phyloP scores from a whole-genome alignment of 2,329 filamentous ascomycete species.

The Didymellaceae sp. region DNA sequence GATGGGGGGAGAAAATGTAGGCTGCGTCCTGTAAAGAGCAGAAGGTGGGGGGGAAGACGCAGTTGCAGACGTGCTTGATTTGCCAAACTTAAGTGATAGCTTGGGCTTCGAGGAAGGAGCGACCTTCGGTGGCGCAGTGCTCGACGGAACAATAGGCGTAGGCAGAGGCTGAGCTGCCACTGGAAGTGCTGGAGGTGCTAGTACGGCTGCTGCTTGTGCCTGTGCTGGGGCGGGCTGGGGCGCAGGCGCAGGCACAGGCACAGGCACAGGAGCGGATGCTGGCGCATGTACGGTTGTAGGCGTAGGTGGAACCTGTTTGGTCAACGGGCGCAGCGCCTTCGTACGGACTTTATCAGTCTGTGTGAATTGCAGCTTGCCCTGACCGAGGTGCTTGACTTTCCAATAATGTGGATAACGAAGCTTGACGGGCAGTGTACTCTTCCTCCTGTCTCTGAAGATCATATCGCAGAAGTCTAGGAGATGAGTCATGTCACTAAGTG shows the following conservation, averaged over 20 bases:
- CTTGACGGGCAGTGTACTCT: conserved; percentile 57
- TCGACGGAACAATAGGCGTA: not conserved
- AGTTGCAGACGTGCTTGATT: conserved; percentile 9
- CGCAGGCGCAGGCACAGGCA: not conserved
- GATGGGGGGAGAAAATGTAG: conserved; percentile 26
- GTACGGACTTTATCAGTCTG: conserved; percentile 33
- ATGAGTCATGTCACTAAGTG: conserved; percentile 61
- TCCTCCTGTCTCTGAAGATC: conserved; percentile 57
- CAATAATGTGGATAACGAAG: conserved; percentile 65
- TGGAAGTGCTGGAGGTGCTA: conserved; percentile 3
- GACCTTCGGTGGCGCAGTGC: not conserved
- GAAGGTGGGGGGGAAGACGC: conserved; percentile 25
- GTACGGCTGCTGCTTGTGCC: not conserved
- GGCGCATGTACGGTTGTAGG: conserved; percentile 9
- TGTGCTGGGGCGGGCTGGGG: not conserved
- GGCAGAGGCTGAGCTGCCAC: conserved; percentile 5
- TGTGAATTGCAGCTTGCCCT: conserved; percentile 48
- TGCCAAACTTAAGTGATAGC: conserved; percentile 34
- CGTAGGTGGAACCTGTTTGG: conserved; percentile 15
- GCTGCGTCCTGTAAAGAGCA: conserved; percentile 16
- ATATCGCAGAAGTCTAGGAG: conserved; percentile 64
- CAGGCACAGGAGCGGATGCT: not conserved
- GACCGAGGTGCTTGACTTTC: conserved; percentile 60
- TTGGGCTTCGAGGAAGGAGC: conserved; percentile 21
- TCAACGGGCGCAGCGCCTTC: conserved; percentile 18